Percentiles rank a stretch among this genome's conserved stretches.
Evolutionary conservation across 2,329 filamentous ascomycete genomes (phyloP).

Genomic region (Chrysosporium queenslandicum): DNA sequence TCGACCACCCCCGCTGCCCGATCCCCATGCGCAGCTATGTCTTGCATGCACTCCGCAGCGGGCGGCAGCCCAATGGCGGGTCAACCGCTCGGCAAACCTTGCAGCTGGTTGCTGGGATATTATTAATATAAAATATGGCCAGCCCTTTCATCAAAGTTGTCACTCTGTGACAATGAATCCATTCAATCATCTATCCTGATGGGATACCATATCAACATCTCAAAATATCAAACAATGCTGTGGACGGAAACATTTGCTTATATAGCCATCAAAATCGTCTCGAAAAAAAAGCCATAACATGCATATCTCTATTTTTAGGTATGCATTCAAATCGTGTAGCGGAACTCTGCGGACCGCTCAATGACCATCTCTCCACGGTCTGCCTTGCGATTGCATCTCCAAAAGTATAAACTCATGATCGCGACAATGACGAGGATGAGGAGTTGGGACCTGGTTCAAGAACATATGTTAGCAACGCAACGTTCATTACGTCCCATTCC

Average conservation of each 20-base stretch:
- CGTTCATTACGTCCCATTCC: not conserved
- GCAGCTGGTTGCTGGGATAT: not conserved
- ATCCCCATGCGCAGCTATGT: too few species aligned
- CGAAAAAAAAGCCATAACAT: not conserved
- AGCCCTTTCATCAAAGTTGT: not conserved
- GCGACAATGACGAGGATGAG: conserved; percentile 26
- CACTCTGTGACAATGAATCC: not conserved
- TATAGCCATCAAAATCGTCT: too few species aligned
- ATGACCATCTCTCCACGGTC: conserved; percentile 28
- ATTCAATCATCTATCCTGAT: not conserved
- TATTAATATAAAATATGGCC: not conserved
- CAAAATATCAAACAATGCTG: not conserved
- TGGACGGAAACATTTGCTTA: too few species aligned
- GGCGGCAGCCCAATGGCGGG: not conserved
- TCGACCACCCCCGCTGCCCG: too few species aligned
- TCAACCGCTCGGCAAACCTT: not conserved
- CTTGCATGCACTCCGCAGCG: not conserved
- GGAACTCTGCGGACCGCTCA: conserved; percentile 29
- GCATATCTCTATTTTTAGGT: not conserved
- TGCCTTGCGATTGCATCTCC: conserved; percentile 27
- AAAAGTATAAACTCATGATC: conserved; percentile 26
- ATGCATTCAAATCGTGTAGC: conserved; percentile 26
- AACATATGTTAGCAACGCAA: conserved; percentile 32
- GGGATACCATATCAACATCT: not conserved
- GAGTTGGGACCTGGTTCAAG: conserved; percentile 25